phyloP scores from a whole-genome alignment of 805 yeast species.

The Zygosaccharomyces pseudorouxii region DNA sequence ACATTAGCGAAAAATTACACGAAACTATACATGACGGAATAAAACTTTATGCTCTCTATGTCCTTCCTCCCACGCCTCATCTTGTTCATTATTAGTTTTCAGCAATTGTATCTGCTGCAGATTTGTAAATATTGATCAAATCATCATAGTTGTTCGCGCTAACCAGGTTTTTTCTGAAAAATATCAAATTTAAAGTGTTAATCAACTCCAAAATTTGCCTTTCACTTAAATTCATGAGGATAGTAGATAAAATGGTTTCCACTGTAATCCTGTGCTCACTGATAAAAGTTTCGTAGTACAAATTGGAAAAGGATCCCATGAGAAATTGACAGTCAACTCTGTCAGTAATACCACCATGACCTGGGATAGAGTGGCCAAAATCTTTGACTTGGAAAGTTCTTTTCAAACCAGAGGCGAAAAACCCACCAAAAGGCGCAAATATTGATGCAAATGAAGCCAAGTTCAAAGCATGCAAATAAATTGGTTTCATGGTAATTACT shows the following conservation, averaged over 20 bases:
- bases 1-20: not conserved
- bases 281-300: constrained; percentile 89
- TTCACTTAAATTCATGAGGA: constrained; percentile 62
- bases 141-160: constrained; percentile 34
- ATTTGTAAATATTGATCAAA: constrained; percentile 32
- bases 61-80: not conserved
- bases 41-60: not conserved
- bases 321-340: constrained; percentile 96
- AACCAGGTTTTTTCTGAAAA: constrained; percentile 40
- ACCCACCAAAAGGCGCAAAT: constrained; percentile 98
- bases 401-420: constrained; percentile 95
- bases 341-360: constrained; percentile 98
- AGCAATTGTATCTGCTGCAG: constrained; percentile 17
- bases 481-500: constrained; percentile 67
- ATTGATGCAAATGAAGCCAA: constrained; percentile 93
- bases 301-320: constrained; percentile 92
- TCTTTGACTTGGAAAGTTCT: constrained; percentile 95
- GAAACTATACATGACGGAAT: constrained; percentile 1
- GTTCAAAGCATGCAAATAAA: constrained; percentile 81
- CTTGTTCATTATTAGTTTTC: not conserved
- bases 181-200: constrained; percentile 42
- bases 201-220: constrained; percentile 63
- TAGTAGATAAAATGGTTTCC: constrained; percentile 69
- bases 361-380: constrained; percentile 97
- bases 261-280: constrained; percentile 67